Percentiles rank a stretch among this genome's conserved stretches.
Evolutionary conservation across 148 eudicot genomes (phyloP).

Genomic region (Agrostemma githago): DNA sequence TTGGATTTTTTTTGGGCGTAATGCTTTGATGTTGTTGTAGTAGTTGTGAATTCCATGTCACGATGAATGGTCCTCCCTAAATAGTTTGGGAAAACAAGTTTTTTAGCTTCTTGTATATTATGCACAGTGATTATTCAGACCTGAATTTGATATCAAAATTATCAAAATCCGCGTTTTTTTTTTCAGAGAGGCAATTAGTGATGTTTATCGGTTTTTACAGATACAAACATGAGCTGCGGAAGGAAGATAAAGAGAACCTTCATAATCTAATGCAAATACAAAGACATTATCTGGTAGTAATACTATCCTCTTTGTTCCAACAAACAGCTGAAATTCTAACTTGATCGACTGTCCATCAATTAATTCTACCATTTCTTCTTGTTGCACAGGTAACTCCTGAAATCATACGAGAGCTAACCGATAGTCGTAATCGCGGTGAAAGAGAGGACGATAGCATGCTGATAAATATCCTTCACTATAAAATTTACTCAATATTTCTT

Average conservation of each 20-base stretch:
- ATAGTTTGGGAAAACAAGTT: background rate
- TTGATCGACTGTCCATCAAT: background rate
- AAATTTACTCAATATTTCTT: background rate
- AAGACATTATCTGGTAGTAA: constrained; percentile 61
- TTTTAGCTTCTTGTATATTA: background rate
- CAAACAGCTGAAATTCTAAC: background rate
- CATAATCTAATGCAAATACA: constrained; percentile 50
- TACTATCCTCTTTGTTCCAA: constrained; percentile 6
- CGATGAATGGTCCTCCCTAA: background rate
- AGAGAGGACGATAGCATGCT: constrained; percentile 62
- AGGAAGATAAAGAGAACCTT: constrained; percentile 71
- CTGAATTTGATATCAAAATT: background rate
- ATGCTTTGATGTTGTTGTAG: too few species aligned
- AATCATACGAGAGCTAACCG: constrained; percentile 63
- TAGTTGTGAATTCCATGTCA: background rate
- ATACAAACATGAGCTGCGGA: constrained; percentile 70
- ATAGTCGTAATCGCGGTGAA: constrained; percentile 82
- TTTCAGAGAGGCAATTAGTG: background rate
- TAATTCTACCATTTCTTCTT: constrained; percentile 14
- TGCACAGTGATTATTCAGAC: background rate
- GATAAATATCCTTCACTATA: constrained; percentile 62
- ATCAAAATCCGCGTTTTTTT: too few species aligned
- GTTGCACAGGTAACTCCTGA: constrained; percentile 78
- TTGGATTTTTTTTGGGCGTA: too few species aligned
- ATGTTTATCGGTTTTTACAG: constrained; percentile 24